Percentiles rank a stretch among this genome's conserved stretches.
These are phyloP conservation scores for Tuber calosporum DNA, from an alignment of 495 filamentous ascomycete genomes.

Conservation along the genomic window DNA sequence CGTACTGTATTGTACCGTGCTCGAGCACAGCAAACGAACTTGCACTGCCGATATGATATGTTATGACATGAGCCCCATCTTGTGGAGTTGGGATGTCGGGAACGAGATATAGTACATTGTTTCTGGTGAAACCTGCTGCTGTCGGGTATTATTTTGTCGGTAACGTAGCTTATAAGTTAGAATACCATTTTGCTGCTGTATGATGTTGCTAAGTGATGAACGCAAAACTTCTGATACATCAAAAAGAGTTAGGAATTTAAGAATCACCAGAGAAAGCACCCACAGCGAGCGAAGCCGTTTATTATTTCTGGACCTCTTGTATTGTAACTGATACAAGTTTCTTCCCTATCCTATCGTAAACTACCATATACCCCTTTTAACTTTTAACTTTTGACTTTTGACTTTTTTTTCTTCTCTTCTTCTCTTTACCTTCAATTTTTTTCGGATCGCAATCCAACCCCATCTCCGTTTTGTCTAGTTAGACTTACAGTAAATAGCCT, in stretches of 20 bases:
- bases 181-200: neutral
- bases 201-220: neutral
- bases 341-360: slow-evolving; percentile 4
- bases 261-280: neutral
- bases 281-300: neutral
- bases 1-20: too few species aligned
- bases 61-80: slow-evolving; percentile 4
- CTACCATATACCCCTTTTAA: neutral
- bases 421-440: neutral
- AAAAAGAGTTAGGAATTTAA: neutral
- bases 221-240: neutral
- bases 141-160: slow-evolving; percentile 1
- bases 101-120: slow-evolving; percentile 8
- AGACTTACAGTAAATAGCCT: neutral
- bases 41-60: neutral
- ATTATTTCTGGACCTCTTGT: neutral
- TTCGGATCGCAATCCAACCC: neutral
- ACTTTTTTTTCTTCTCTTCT: too few species aligned
- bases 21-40: neutral
- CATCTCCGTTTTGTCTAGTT: neutral
- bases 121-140: slow-evolving; percentile 3
- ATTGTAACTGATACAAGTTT: slow-evolving; percentile 2
- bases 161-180: neutral
- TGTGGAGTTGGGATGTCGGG: neutral
- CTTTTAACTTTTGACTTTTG: too few species aligned